Evolutionary conservation across 331 rosid genomes (phyloP), one percentile per base, ranked within the genome.

Genomic region (Phaseolus coccineus): DNA sequence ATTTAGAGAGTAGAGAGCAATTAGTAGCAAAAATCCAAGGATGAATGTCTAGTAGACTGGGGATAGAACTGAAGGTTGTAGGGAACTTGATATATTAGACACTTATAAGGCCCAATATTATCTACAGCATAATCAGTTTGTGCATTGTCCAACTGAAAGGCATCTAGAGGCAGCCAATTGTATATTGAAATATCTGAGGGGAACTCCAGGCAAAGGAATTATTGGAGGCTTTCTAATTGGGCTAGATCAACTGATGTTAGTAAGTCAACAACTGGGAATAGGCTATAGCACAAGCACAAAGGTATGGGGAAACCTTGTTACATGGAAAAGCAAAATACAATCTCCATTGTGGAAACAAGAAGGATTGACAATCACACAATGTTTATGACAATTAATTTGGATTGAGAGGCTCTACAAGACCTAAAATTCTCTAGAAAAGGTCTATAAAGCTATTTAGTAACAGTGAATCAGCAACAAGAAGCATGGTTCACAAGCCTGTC

Each of bases 401-500:
- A 64, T 19, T 8, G 3, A 37, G 28, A 35, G 30, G 40, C 28
- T 64, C 50, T 46, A n/a, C 8, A 9, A 37, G 15, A 37, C 8
- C 27, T 64, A n/a, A 64, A 19, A 9, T 8, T 35, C 28, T 8
- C 46, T 64, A 64, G 69, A 15, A 19, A 61, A 63, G 48, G 47
- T 35, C 48, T 35, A 16, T 16, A 48, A 35, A 35, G 27, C 28
- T 63, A 33, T 63, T 27, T 16, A 63, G 47, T 6, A 3, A 9
- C 50, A 37, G 11, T 4, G 30, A 64, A 64, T 33, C 69, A 7
- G 8, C 1, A n/a, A n/a, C 31, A 64, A 37, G 30, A 64, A 37
- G 30, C 16, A 37, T n/a, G 33, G 69, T 64, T 35, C 50, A 64
- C 48, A 64, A 64, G 8, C 48, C 69, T 64, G 28, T 63, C 69